Conservation (phyloP, 495 filamentous ascomycete genomes). For the Penicillium ochrochloron region DNA sequence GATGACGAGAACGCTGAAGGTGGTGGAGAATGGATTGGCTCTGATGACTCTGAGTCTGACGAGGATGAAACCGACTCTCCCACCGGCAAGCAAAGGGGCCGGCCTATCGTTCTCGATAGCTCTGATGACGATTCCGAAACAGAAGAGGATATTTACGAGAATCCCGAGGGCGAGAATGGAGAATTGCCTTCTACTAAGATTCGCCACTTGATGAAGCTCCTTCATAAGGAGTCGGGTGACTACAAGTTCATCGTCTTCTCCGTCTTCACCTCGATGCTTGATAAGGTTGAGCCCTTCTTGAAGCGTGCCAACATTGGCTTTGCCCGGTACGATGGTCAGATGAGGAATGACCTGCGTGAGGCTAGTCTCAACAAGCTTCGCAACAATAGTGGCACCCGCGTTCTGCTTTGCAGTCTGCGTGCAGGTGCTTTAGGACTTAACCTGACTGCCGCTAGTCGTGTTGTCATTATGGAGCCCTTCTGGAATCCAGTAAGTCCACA, state of each 20-base stretch:
- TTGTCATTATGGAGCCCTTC: constrained; percentile 95
- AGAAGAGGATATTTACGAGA: constrained; percentile 46
- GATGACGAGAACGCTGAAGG: constrained; percentile 81
- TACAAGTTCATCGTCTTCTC: constrained; percentile 99
- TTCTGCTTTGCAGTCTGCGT: constrained; percentile 89
- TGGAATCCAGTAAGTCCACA: constrained; percentile 84
- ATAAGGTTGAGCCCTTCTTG: constrained; percentile 94
- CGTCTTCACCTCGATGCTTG: constrained; percentile 96
- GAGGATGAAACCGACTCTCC: constrained; percentile 49
- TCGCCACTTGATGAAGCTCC: constrained; percentile 76
- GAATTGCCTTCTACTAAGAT: constrained; percentile 86
- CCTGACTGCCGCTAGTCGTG: constrained; percentile 88
- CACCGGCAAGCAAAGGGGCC: constrained; percentile 29
- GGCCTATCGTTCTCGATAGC: constrained; percentile 21
- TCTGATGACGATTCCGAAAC: constrained; percentile 30
- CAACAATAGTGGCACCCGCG: constrained; percentile 70
- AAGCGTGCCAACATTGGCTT: constrained; percentile 70
- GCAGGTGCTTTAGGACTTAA: constrained; percentile 94
- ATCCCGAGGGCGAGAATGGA: constrained; percentile 52
- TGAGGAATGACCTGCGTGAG: constrained; percentile 93
- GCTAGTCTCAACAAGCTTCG: constrained; percentile 77
- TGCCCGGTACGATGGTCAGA: constrained; percentile 91
- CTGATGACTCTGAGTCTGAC: constrained; percentile 63
- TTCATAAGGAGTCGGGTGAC: constrained; percentile 71
- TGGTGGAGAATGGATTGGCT: constrained; percentile 75